phyloP scores from a whole-genome alignment of 2,329 filamentous ascomycete genomes.

The Didymellaceae sp. region DNA sequence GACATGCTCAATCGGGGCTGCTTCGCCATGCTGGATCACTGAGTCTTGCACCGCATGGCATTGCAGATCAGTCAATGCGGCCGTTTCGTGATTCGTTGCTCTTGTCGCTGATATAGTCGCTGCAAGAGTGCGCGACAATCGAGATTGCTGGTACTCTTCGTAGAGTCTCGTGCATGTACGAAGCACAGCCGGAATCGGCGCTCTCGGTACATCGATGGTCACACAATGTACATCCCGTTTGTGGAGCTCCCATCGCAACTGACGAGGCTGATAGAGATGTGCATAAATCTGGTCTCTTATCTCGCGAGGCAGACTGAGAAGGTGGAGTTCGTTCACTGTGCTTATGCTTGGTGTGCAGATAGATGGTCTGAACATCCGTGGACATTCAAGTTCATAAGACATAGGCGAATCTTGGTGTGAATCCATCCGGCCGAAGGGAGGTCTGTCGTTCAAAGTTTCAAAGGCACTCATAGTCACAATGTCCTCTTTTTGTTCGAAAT shows the following conservation, averaged over 20 bases:
- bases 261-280: conserved; percentile 5
- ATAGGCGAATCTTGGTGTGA: conserved; percentile 5
- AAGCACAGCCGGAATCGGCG: conserved; percentile 6
- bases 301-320: conserved; percentile 16
- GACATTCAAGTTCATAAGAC: neutral
- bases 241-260: conserved; percentile 8
- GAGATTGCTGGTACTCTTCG: conserved; percentile 14
- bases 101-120: conserved; percentile 10
- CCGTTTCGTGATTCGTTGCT: conserved; percentile 11
- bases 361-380: neutral
- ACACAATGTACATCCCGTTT: conserved; percentile 13
- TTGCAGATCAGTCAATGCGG: conserved; percentile 9
- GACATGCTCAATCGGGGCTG: conserved; percentile 10
- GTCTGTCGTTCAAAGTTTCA: neutral
- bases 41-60: conserved; percentile 10
- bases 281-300: conserved; percentile 18
- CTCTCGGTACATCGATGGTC: conserved; percentile 2
- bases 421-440: conserved; percentile 10
- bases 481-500: neutral
- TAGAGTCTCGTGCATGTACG: conserved; percentile 12
- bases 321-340: neutral
- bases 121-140: neutral
- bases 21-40: conserved; percentile 7
- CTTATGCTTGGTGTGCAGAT: neutral
- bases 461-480: neutral